Conservation (phyloP, 1,284 basidiomycete species). For the Flammula alnicola region DNA sequence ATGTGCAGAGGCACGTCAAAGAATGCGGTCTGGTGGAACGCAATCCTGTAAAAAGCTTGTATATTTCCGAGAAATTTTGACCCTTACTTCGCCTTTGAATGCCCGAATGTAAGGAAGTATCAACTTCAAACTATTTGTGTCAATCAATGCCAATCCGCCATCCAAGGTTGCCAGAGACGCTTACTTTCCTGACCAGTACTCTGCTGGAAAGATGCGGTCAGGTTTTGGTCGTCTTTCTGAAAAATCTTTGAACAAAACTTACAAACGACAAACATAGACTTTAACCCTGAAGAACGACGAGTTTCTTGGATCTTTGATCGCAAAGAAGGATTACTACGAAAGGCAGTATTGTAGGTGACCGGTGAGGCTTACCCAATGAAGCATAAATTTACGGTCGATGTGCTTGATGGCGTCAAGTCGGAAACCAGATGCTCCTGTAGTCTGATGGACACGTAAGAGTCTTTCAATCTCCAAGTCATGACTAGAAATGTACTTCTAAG, state of each 20-base stretch:
- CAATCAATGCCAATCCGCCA: conserved; percentile 7
- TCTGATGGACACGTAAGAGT: conserved; percentile 44
- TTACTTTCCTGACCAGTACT: conserved; percentile 75
- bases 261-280: conserved; percentile 68
- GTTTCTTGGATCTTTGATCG: conserved; percentile 52
- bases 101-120: conserved; percentile 61
- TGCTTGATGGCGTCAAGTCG: conserved; percentile 91
- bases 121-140: conserved; percentile 46
- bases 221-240: neutral
- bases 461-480: neutral
- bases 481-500: conserved; percentile 51
- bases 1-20: conserved; percentile 82
- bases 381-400: conserved; percentile 68
- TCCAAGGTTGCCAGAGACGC: neutral
- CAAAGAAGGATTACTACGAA: conserved; percentile 2
- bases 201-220: conserved; percentile 42
- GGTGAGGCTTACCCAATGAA: conserved; percentile 66
- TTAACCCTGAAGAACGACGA: conserved; percentile 47
- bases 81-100: conserved; percentile 67
- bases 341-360: too few relatives aligned
- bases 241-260: conserved; percentile 21
- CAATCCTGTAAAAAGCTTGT: conserved; percentile 1
- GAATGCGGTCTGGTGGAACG: conserved; percentile 61
- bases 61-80: conserved; percentile 16
- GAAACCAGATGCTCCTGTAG: conserved; percentile 82